Percentiles rank a stretch among this genome's conserved stretches.
Conservation (phyloP, 2,329 filamentous ascomycete genomes). For the Exserohilum turcica region DNA sequence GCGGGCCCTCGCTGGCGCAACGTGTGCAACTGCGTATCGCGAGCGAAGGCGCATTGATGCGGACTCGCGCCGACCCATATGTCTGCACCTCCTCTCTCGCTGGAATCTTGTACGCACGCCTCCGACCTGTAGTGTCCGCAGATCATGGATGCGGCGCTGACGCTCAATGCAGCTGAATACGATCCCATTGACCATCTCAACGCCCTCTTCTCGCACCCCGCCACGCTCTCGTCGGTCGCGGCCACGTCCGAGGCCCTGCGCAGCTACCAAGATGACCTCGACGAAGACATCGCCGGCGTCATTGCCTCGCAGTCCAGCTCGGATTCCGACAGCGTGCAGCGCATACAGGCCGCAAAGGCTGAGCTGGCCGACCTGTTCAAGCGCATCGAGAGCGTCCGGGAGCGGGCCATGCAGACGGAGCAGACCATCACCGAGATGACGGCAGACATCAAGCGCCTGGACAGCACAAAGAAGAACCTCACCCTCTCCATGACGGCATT, state of each 20-base stretch:
- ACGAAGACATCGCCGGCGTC: constrained; percentile 74
- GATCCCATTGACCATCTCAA: constrained; percentile 93
- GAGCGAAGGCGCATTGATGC: constrained; percentile 44
- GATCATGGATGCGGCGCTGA: constrained; percentile 30
- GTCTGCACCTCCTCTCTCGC: constrained; percentile 44
- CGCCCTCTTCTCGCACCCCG: constrained; percentile 87
- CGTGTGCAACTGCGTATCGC: constrained; percentile 29
- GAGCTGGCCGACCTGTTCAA: constrained; percentile 89
- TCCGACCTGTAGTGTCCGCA: constrained; percentile 15
- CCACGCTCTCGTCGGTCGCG: constrained; percentile 76
- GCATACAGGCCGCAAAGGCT: constrained; percentile 87
- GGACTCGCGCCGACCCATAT: constrained; percentile 42
- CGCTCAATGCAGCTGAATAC: constrained; percentile 70
- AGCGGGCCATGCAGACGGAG: constrained; percentile 88
- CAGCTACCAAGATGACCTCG: constrained; percentile 79
- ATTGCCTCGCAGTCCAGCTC: constrained; percentile 79
- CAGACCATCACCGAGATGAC: constrained; percentile 98
- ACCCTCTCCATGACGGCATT: constrained; percentile 97
- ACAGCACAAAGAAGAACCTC: constrained; percentile 94
- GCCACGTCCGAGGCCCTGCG: constrained; percentile 75
- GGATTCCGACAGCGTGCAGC: constrained; percentile 83
- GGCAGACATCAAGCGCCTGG: constrained; percentile 95
- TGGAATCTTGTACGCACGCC: constrained; percentile 45
- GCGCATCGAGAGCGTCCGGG: constrained; percentile 92
- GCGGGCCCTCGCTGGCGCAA: background rate